phyloP scores from a whole-genome alignment of 2,329 filamentous ascomycete genomes.

The Pyrenophora graminea region DNA sequence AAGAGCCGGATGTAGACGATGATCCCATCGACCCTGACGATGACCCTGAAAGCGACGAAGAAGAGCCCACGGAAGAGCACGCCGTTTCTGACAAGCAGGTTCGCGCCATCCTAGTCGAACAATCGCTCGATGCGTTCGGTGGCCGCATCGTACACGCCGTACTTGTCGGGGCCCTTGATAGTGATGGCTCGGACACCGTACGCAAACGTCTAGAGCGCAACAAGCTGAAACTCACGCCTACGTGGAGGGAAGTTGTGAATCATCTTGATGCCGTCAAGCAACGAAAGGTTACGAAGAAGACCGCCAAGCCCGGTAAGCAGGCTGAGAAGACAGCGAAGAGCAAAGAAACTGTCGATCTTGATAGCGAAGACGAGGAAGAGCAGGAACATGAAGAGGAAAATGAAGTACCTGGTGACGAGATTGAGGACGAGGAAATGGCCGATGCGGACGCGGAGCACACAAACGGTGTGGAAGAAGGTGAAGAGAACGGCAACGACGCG shows the following conservation, averaged over 20 bases:
- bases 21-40: slow-evolving; percentile 70
- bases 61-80: slow-evolving; percentile 50
- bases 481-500: slow-evolving; percentile 33
- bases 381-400: slow-evolving; percentile 25
- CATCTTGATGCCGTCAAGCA: slow-evolving; percentile 69
- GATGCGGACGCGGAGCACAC: slow-evolving; percentile 49
- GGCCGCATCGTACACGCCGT: slow-evolving; percentile 84
- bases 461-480: slow-evolving; percentile 44
- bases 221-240: slow-evolving; percentile 76
- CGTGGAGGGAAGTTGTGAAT: slow-evolving; percentile 81
- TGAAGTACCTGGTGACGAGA: slow-evolving; percentile 35
- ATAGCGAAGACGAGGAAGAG: slow-evolving; percentile 41
- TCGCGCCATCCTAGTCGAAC: slow-evolving; percentile 76
- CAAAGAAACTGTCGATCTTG: slow-evolving; percentile 41
- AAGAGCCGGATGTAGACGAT: slow-evolving; percentile 66
- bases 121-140: slow-evolving; percentile 81
- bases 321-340: slow-evolving; percentile 50
- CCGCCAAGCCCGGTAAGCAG: slow-evolving; percentile 38
- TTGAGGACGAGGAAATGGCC: slow-evolving; percentile 48
- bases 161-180: slow-evolving; percentile 73
- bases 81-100: slow-evolving; percentile 59
- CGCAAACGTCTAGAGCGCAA: slow-evolving; percentile 77
- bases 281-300: slow-evolving; percentile 40
- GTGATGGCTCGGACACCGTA: slow-evolving; percentile 56
- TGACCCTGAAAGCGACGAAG: slow-evolving; percentile 64